Evolutionary conservation across 2,329 filamentous ascomycete species (phyloP).

Genomic region (Arthrobotrys sphaeroides): DNA sequence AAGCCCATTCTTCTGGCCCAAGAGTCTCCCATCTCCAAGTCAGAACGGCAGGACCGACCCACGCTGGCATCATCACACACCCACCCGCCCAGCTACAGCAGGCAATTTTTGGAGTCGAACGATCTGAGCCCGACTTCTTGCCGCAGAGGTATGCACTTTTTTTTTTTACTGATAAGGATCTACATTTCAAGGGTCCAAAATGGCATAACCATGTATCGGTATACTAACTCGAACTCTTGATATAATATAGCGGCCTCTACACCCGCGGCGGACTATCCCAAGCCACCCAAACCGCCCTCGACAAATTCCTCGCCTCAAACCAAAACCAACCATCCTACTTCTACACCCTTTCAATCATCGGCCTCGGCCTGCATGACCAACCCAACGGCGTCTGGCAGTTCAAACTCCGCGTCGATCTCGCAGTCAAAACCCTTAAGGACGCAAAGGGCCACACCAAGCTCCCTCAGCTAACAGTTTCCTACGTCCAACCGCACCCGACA

Average conservation of each 20-base stretch:
- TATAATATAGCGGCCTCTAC: constrained; percentile 30
- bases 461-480: constrained; percentile 36
- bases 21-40: constrained; percentile 32
- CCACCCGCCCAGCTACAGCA: constrained; percentile 40
- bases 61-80: constrained; percentile 53
- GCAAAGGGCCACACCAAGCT: constrained; percentile 47
- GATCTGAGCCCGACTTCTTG: constrained; percentile 21
- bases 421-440: constrained; percentile 9
- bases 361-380: constrained; percentile 34
- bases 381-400: constrained; percentile 37
- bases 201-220: not conserved
- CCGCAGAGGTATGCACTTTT: constrained; percentile 31
- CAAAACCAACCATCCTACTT: constrained; percentile 20
- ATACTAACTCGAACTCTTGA: constrained; percentile 1
- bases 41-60: constrained; percentile 52
- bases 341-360: constrained; percentile 36
- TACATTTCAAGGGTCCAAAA: too few relatives aligned
- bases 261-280: constrained; percentile 28
- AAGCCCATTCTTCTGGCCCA: constrained; percentile 5
- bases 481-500: constrained; percentile 32
- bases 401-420: constrained; percentile 33
- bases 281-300: constrained; percentile 2
- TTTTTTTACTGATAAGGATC: not conserved
- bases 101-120: constrained; percentile 31
- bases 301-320: constrained; percentile 31